Base-by-base conservation (phyloP, 768 basidiomycete genomes). In the Exidia glandulosa region DNA sequence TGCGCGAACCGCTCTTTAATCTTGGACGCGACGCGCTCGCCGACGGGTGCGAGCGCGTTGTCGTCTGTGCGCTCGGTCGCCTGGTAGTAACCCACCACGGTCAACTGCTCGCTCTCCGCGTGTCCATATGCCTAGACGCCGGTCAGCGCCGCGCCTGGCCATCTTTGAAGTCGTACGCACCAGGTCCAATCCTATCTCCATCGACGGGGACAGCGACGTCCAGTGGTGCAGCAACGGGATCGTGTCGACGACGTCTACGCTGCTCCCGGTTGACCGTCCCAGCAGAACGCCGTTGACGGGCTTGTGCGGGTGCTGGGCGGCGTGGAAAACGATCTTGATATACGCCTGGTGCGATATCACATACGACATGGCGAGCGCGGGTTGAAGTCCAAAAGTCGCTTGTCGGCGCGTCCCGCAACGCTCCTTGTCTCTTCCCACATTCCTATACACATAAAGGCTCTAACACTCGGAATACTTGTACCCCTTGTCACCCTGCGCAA, bases 221-320 rank as follows among this genome's bases (percentile, higher is more conserved):
- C 89, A 92, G 68, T 90, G 84, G 67, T 93, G 90, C 57, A 90
- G 78, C 34, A 93, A 76, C 16, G 90, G 90, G 37, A 93, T 75
- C 2, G 83, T 79, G 66, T 92, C 88, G 56, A 75, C 72, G 56
- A 87, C 78, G 58, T 70, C 69, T 47, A 88, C 79, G 36, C 10
- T 14, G 23, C 34, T 32, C 2, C 62, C 58, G 19, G 66, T 60
- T 52, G 73, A 69, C 32, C 74, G 79, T 34, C 88, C 88, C 1
- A 92, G 71, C n/a, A 93, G 74, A 7, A 91, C 82, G 3, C 90
- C 90, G 58, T 88, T 87, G 29, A 88, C 84, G n/a, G 79, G 77
- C 57, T 75, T 77, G 62, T 88, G 85, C 1, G 90, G 88, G 67
- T 89, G 81, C 67, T 88, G 90, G 47, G 87, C 85, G 6, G 86